Evolutionary conservation across 306 rosid species (phyloP).

Genomic region (Gillenia trifoliata): DNA sequence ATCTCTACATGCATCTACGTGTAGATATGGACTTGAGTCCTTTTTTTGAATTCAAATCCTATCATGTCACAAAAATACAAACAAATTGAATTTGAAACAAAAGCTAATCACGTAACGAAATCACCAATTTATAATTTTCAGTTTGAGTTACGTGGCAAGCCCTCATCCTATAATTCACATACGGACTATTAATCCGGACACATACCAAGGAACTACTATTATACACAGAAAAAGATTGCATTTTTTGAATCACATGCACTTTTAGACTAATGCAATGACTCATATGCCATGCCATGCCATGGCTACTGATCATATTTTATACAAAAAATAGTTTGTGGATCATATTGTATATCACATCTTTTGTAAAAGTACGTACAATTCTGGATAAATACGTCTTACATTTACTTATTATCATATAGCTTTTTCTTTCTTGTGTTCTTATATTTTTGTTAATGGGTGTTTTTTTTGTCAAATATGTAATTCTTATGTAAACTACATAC

Average conservation of each 20-base stretch:
- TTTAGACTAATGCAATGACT: not conserved
- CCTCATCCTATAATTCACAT: slow-evolving; percentile 1
- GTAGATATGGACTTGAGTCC: slow-evolving; percentile 23
- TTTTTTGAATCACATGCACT: not conserved
- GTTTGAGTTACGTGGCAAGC: slow-evolving; percentile 18
- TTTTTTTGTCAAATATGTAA: not conserved
- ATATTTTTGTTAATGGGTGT: no score
- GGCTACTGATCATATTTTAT: not conserved
- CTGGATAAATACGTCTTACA: no score
- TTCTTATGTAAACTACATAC: not conserved
- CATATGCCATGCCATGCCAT: not conserved
- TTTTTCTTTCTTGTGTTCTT: no score
- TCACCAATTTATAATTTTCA: slow-evolving; percentile 20
- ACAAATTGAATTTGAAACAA: slow-evolving; percentile 15
- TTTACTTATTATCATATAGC: no score
- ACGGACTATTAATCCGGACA: not conserved
- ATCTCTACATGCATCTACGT: slow-evolving; percentile 11
- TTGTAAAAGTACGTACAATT: no score
- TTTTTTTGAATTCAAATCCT: slow-evolving; percentile 25
- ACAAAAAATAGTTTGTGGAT: not conserved
- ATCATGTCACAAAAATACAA: slow-evolving; percentile 5
- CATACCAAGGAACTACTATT: not conserved
- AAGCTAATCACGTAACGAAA: slow-evolving; percentile 19
- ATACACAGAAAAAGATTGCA: not conserved
- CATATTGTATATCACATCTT: no score